Evolutionary conservation across 192 early-diverging fungal species (phyloP).

Genomic region (Podila verticillata): DNA sequence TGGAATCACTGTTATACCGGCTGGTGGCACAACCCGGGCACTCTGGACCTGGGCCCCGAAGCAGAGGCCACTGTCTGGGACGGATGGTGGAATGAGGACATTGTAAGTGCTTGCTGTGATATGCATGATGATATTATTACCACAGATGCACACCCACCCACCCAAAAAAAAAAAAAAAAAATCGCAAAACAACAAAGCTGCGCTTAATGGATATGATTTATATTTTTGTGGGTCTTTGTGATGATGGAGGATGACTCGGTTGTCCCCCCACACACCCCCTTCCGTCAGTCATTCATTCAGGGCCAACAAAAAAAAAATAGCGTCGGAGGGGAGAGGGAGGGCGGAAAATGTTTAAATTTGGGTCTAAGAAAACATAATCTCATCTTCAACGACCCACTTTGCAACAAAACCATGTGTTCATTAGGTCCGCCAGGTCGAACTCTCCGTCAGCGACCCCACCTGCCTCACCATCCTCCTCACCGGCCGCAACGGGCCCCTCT

Average conservation of each 20-base stretch:
- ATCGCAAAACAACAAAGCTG: neutral
- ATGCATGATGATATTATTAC: neutral
- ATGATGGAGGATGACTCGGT: no score
- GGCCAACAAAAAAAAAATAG: no score
- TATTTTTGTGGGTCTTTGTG: no score
- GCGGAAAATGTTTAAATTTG: neutral
- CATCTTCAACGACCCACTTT: neutral
- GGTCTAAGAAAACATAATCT: neutral
- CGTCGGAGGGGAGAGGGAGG: no score
- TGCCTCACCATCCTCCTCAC: conserved; percentile 44
- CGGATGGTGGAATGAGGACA: conserved; percentile 51
- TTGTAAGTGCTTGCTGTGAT: conserved; percentile 15
- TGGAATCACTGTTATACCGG: conserved; percentile 57
- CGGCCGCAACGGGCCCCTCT: conserved; percentile 45
- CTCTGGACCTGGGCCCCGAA: conserved; percentile 52
- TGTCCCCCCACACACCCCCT: no score
- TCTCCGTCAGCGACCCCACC: conserved; percentile 48
- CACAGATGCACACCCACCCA: neutral
- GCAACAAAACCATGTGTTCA: conserved; percentile 10
- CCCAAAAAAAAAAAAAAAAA: neutral
- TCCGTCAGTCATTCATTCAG: no score
- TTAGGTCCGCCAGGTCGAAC: conserved; percentile 56
- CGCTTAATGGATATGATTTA: no score
- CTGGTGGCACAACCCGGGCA: conserved; percentile 70
- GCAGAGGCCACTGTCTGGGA: conserved; percentile 34